Evolutionary conservation across 345 rosid genomes (phyloP).

Genomic region (Pistacia integerrima): DNA sequence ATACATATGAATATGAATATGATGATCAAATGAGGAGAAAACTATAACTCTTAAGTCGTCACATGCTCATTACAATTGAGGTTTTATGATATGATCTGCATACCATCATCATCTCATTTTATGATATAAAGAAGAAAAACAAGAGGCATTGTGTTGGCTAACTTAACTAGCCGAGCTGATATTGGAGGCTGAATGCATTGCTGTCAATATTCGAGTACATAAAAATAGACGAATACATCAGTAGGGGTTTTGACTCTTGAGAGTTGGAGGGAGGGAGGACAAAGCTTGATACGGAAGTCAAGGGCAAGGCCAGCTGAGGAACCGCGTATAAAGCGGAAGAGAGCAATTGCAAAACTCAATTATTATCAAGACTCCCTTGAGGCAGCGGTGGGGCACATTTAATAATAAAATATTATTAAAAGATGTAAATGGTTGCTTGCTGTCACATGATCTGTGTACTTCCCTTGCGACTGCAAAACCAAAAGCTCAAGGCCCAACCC

Average conservation of each 20-base stretch:
- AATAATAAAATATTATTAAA: neutral
- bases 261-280: neutral
- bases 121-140: too few species aligned
- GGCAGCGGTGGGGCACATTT: neutral
- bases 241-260: too few species aligned
- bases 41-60: too few species aligned
- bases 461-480: neutral
- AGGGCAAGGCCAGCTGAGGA: slow-evolving; percentile 13
- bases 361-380: neutral
- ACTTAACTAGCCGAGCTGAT: neutral
- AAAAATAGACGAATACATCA: neutral
- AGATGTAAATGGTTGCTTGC: too few species aligned
- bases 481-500: neutral
- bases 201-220: neutral
- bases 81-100: too few species aligned
- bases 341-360: neutral
- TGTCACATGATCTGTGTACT: too few species aligned
- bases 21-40: too few species aligned
- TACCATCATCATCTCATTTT: too few species aligned
- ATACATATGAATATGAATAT: too few species aligned
- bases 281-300: slow-evolving; percentile 15
- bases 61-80: too few species aligned
- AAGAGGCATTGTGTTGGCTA: too few species aligned
- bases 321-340: neutral
- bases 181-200: neutral